Conservation (phyloP, 1,139 yeast species). For the Yueomyces sp. region DNA sequence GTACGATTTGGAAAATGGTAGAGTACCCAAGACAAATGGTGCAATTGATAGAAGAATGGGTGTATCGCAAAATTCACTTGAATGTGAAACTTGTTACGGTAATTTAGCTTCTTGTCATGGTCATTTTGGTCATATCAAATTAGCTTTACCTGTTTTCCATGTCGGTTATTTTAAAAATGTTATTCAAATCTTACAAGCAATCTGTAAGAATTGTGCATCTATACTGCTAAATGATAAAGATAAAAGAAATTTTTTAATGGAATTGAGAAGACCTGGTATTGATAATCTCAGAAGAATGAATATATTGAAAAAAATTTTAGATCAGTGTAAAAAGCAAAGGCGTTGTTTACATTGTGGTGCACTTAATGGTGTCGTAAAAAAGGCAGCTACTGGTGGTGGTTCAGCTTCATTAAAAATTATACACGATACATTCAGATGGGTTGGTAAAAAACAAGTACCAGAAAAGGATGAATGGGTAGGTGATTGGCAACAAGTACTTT, state of each 20-base stretch:
- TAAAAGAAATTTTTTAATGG: constrained; percentile 56
- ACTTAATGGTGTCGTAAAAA: constrained; percentile 91
- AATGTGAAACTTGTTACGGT: constrained; percentile 88
- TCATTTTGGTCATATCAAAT: constrained; percentile 88
- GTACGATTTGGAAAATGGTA: constrained; percentile 78
- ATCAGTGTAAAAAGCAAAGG: constrained; percentile 92
- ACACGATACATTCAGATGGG: constrained; percentile 93
- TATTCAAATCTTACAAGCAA: constrained; percentile 76
- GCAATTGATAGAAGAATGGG: constrained; percentile 94
- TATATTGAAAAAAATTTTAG: constrained; percentile 65
- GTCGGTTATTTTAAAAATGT: constrained; percentile 93
- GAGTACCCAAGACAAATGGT: constrained; percentile 69
- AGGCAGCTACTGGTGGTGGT: constrained; percentile 86
- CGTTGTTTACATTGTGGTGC: constrained; percentile 80
- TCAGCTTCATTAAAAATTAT: constrained; percentile 90
- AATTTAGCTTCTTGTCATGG: constrained; percentile 93
- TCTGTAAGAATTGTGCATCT: constrained; percentile 84
- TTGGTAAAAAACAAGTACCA: constrained; percentile 77
- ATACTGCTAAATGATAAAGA: constrained; percentile 62
- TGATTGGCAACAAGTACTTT: constrained; percentile 63
- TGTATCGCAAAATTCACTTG: constrained; percentile 71
- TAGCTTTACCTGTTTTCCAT: constrained; percentile 93
- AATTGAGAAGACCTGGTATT: constrained; percentile 74
- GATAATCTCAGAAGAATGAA: constrained; percentile 91
- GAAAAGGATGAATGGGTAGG: constrained; percentile 82